A percentile compares a stretch with the other conserved stretches of the same genome.
phyloP scores from a whole-genome alignment of 202 grass and related monocot species.

The Schoenoplectus tabernaemontani region DNA sequence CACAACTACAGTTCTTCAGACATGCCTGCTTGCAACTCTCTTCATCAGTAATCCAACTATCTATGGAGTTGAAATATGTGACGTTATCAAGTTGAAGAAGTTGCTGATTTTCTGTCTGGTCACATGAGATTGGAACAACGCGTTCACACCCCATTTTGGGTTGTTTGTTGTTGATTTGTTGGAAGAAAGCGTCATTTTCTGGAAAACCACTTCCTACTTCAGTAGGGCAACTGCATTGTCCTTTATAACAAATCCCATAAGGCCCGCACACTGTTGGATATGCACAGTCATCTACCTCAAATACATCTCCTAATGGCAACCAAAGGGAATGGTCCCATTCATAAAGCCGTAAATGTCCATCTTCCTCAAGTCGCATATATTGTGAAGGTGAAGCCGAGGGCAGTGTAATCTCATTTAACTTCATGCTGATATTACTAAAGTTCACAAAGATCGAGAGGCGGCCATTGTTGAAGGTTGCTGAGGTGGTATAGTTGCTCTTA shows the following conservation, averaged over 20 bases:
- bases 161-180: conserved; percentile 30
- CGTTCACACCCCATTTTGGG: conserved; percentile 41
- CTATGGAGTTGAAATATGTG: conserved; percentile 50
- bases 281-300: conserved; percentile 42
- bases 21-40: conserved; percentile 63
- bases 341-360: conserved; percentile 63
- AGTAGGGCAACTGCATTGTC: conserved; percentile 59
- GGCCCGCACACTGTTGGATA: conserved; percentile 65
- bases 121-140: conserved; percentile 48
- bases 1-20: conserved; percentile 62
- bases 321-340: conserved; percentile 38
- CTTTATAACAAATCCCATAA: conserved; percentile 63
- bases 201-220: background rate
- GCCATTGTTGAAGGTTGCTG: conserved; percentile 48
- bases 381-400: conserved; percentile 44
- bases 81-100: conserved; percentile 42
- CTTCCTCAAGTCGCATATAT: conserved; percentile 53
- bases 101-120: conserved; percentile 46
- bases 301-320: conserved; percentile 37
- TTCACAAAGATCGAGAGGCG: conserved; percentile 40
- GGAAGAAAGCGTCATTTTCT: conserved; percentile 28
- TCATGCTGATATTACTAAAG: conserved; percentile 22
- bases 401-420: conserved; percentile 30
- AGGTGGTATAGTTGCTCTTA: conserved; percentile 30
- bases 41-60: conserved; percentile 39